Evolutionary conservation across 108 stramenopile genomes (phyloP), one percentile per base, ranked within the genome.

Genomic region (Cyclostephanos invisitatus): DNA sequence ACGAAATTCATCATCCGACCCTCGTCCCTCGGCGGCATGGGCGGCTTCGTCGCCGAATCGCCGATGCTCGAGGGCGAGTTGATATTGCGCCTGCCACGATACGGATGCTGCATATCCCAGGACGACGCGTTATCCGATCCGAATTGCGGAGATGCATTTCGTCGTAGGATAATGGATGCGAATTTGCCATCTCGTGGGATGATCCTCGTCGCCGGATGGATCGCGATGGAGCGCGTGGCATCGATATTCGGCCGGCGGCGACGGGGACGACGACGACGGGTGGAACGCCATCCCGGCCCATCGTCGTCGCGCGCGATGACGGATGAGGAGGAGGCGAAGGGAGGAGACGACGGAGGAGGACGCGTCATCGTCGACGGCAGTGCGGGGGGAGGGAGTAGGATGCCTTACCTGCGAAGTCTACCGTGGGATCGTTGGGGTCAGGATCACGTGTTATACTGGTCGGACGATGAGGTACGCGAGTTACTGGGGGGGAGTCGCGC

Each of bases 391-490:
- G 22, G 22, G 29, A 46, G 68, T 63, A 47, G 68, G 66, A 78
- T 77, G 42, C 74, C 86, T 2, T 92, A 92, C 54, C 67, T 92
- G 15, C 71, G 74, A 28, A 88, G 84, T 10, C 61, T 92, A 24
- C 91, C 91, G 9, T 92, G 91, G 91, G 48, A 78, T 63, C 73
- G 81, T 63, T 70, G 81, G 11, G 85, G 74, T 37, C 91, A 92
- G 78, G 88, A 92, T 37, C 91, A 92, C 55, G 64, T 92, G 18
- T 46, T 92, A 17, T 92, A 87, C 66, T 92, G 91, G 91, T 54
- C 69, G 14, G 68, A 87, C 10, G 74, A 84, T 29, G 82, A 85
- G 32, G 64, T 92, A 25, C 88, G 90, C 29, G 66, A 53, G 6
- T 69, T 80, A 10, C 68, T 92, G 68, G 57, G 59, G 17, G 91